phyloP scores from a whole-genome alignment of 192 early-diverging fungal species.

The Coemansia sp. region DNA sequence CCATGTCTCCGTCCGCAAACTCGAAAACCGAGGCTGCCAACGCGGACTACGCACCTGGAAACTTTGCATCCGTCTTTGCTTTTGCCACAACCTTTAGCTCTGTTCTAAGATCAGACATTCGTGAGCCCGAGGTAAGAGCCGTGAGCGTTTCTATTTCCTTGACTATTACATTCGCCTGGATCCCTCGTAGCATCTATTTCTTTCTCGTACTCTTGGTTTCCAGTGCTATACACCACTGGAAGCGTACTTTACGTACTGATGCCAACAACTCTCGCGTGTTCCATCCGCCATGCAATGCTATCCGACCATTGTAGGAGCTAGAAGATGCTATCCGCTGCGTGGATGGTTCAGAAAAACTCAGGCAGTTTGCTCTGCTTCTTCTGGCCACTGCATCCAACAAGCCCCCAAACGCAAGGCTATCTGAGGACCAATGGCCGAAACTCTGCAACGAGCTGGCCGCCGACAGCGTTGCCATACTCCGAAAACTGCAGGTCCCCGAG shows the following conservation, averaged over 20 bases:
- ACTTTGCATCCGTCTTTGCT: slow-evolving; percentile 48
- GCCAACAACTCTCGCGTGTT: too few relatives aligned
- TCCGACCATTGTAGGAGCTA: slow-evolving; percentile 32
- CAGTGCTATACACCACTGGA: too few relatives aligned
- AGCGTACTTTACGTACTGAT: too few relatives aligned
- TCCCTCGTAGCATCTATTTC: too few relatives aligned
- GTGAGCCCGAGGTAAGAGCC: slow-evolving; percentile 46
- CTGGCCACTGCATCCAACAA: slow-evolving; percentile 31
- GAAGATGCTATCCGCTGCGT: slow-evolving; percentile 21
- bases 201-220: too few relatives aligned
- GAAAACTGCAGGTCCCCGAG: slow-evolving; percentile 42
- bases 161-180: background rate
- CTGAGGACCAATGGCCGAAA: slow-evolving; percentile 41
- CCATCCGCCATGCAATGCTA: background rate
- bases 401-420: slow-evolving; percentile 12
- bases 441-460: slow-evolving; percentile 38
- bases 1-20: slow-evolving; percentile 45
- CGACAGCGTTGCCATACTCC: slow-evolving; percentile 28
- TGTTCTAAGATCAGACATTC: slow-evolving; percentile 24
- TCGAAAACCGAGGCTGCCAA: slow-evolving; percentile 29
- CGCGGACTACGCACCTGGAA: slow-evolving; percentile 33
- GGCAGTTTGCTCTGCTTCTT: slow-evolving; percentile 28
- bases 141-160: background rate
- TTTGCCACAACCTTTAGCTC: slow-evolving; percentile 25
- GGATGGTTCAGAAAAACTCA: slow-evolving; percentile 19